Base-by-base conservation (phyloP, 805 yeast genomes). In the Metschnikowia aberdeeniae region DNA sequence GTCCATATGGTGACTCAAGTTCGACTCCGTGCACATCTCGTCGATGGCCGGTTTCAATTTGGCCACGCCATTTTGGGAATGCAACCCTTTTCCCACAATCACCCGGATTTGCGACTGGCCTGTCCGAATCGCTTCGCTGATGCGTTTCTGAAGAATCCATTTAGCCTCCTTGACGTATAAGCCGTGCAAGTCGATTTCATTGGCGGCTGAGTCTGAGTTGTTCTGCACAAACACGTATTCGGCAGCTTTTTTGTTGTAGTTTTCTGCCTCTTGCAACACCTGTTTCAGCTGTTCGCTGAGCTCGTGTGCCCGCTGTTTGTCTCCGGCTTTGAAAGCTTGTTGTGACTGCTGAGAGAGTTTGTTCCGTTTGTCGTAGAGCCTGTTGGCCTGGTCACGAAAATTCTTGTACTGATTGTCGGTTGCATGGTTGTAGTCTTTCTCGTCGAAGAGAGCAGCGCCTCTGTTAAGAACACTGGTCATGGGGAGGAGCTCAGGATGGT, bases 161-260 rank as follows among this genome's bases (percentile, higher is more conserved):
- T 80, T 79, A 6, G 97, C 97, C 67, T 92, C 99, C 61, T 82
- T 84, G 14, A 92, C 95, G 56, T 75, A 90, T 27, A 92, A 69
- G 0, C 99, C 99, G 63, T 92, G 99, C 43, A 92, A 72, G 67
- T 92, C 98, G 51, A 92, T 89, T 64, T 92, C 98, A 62, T 88
- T 84, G 20, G 75, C 73, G 28, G 77, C 82, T n/a, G 92, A 82
- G 59, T 90, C 97, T 33, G 87, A 78, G 60, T 92, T 92, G 63
- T 92, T 92, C 53, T 86, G 90, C 35, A 82, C 71, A 62, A 92
- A 92, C 1, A 87, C 96, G 58, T 83, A 89, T 62, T 83, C 88
- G 1, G 97, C 97, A 4, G 98, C 99, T 63, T 82, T 80, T 14
- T 72, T 68, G 64, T 90, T 90, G 60, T 74, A 79, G 32, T 70